Evolutionary conservation across 805 yeast species (phyloP), one percentile per base, ranked within the genome.

Genomic region (Monosporozyma siamensis): DNA sequence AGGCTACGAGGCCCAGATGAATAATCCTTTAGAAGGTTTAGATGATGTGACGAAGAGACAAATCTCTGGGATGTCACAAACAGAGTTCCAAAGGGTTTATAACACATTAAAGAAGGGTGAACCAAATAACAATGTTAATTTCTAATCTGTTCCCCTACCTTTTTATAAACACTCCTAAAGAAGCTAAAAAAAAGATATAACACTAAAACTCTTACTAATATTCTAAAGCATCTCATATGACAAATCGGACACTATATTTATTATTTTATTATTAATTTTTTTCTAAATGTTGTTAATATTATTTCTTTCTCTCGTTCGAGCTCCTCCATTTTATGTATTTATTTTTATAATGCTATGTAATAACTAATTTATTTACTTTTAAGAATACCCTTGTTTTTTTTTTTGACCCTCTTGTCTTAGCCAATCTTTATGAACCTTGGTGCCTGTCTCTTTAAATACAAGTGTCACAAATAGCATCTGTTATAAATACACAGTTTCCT

Each of bases 101-200:
- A 52, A 53, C 3, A 27, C 43, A 17, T 35, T 53, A 41, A 46
- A 49, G 29, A 48, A 47, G 44, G 61, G 61, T 14, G 61, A 55
- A 30, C 61, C 61, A 2, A 47, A 55, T 25, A 56, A 56, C 39
- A 44, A 46, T 25, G 61, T 56, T 10, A 56, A 56, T 36, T 48
- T 47, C 39, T 48, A 30, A 30, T 20, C n/a, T n/a, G n/a, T n/a
- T n/a, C n/a, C n/a, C n/a, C 26, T 6, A 12, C 25, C 10, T 24
- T 20, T 10, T 21, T 12, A n/a, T 21, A 34, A 12, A 21, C n/a
- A n/a, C n/a, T n/a, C n/a, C n/a, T n/a, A 34, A 8, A 34, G 15
- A 22, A 21, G 6, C 8, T 14, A 21, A 34, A 34, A 34, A 34
- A 34, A 34, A 21, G n/a, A 10, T 11, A 29, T 3, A 11, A 4